A percentile compares a stretch with the other conserved stretches of the same genome.
These are phyloP conservation scores for Coemansia sp. DNA, from an alignment of 192 early-diverging fungal species.

Conservation along the genomic window DNA sequence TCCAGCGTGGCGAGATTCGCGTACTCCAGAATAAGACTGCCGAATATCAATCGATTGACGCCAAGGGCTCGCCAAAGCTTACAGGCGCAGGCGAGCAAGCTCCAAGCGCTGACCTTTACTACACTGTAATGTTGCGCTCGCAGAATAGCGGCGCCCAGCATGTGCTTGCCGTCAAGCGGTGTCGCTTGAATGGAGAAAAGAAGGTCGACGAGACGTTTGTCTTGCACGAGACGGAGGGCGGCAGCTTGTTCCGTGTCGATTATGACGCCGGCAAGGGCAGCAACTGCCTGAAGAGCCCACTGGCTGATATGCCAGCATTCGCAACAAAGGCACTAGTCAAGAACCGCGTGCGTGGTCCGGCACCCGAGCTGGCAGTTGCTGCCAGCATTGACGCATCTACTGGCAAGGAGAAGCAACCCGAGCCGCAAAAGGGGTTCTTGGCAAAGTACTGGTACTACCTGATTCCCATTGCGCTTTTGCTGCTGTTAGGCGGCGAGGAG, in stretches of 20 bases:
- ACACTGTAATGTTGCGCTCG: background rate
- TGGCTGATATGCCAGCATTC: background rate
- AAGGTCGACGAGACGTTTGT: conserved; percentile 45
- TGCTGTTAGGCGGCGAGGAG: conserved; percentile 48
- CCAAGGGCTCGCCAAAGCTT: conserved; percentile 23
- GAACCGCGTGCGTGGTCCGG: conserved; percentile 22
- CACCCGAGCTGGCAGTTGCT: conserved; percentile 33
- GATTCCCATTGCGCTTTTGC: conserved; percentile 54
- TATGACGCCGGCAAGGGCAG: conserved; percentile 34
- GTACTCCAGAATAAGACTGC: conserved; percentile 30
- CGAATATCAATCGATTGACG: conserved; percentile 21
- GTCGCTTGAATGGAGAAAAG: conserved; percentile 24
- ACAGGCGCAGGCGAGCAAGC: background rate
- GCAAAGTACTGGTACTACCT: conserved; percentile 66
- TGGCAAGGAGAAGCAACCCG: conserved; percentile 50
- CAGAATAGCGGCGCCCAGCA: conserved; percentile 11
- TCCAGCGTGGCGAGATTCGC: conserved; percentile 47
- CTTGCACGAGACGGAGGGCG: conserved; percentile 19
- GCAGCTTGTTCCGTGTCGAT: conserved; percentile 36
- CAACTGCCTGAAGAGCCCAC: conserved; percentile 12
- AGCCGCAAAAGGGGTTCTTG: conserved; percentile 58
- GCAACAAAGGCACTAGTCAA: conserved; percentile 24
- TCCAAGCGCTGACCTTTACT: background rate
- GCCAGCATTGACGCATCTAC: conserved; percentile 32
- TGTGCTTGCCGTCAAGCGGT: conserved; percentile 20